Base-by-base conservation (phyloP, 2,329 filamentous ascomycete genomes). In the Fusarium keratoplasticum region DNA sequence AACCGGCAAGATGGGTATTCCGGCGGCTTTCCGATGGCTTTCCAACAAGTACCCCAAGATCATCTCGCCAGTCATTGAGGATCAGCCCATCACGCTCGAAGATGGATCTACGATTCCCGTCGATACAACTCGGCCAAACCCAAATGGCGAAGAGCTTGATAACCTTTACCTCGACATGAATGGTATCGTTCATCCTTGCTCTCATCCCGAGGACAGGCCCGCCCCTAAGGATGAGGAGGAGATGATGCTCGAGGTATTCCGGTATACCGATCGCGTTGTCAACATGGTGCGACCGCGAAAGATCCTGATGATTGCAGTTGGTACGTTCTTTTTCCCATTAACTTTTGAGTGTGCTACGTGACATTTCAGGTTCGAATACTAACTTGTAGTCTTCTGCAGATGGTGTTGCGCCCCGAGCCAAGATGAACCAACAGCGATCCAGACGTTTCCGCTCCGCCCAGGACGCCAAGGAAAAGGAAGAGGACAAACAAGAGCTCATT, bases 81-180 rank as follows among this genome's bases (percentile, higher is more conserved):
- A 98, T 72, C 88, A 91, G 76, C 93, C 95, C 11, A 87, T 93
- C 65, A 92, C 92, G 74, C 90, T 98, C 83, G 88, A 89, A 11
- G 94, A 98, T 88, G 96, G 95, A 75, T 89, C 92, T 50, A 88
- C 90, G 76, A 92, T 98, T 67, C 96, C 96, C 3, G 90, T 98
- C 70, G 95, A 99, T 81, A 92, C 91, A 13, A 95, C 93, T 8
- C 87, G 90, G 42, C 91, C 94, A 7, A 99, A 99, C 80, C 97
- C 97, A 4, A 99, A 99, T 84, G 95, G 95, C 82, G 96, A 98
- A 84, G 96, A 99, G 83, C 94, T 98, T 80, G 96, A 99, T 85
- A 99, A 99, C 80, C 87, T 99, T 7, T 99, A 99, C 81, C 90
- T 99, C 73, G 96, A 99, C 80, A 98, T 99, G 96, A 99, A 99